Evolutionary conservation across 2,329 filamentous ascomycete species (phyloP), one percentile per base, ranked within the genome.

Genomic region (Pseudocercospora vitis): DNA sequence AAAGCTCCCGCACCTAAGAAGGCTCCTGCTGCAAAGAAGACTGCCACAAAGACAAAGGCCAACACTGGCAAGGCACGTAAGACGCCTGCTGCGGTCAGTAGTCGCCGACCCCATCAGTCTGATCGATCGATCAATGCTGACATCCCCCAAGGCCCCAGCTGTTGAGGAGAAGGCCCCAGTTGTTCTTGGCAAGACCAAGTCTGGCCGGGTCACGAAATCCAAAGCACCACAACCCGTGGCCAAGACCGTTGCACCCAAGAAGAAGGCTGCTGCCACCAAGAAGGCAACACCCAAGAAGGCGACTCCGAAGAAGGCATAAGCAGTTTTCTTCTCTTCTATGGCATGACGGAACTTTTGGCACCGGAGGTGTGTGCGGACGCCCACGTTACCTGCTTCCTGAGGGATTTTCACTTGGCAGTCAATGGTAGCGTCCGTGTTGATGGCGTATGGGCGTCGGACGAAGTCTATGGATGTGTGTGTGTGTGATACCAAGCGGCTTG

Each of bases 141-240:
- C 48, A 12, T 45, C 14, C 11, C 48, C 32, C 7, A 61, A 85
- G 81, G 84, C 83, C 12, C 82, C 84, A 53, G 85, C 85, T 61
- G 77, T 87, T 37, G 80, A 85, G 53, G 85, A 89, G 63, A 85
- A 87, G 74, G 79, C 84, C 59, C 68, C 75, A 18, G 84, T 85
- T 67, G 79, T 86, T 45, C 75, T 91, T 48, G 82, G 81, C 71
- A 91, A 89, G 83, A 91, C 89, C 72, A 94, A 94, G 83, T 86
- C 88, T 50, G 89, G 90, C 45, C 87, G 90, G 63, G 87, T 95
- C 65, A 83, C 86, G 65, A 95, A 94, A 83, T 77, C 80, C 19
- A 76, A 78, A 31, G 74, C 77, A 53, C 78, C 78, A 45, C 71
- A 75, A 28, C 68, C 71, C 9, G 31, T 65, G 66, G 59, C 77